Evolutionary conservation across 1,284 basidiomycete genomes (phyloP), one percentile per base, ranked within the genome.

Genomic region (Mycosarcoma mackinlayi): DNA sequence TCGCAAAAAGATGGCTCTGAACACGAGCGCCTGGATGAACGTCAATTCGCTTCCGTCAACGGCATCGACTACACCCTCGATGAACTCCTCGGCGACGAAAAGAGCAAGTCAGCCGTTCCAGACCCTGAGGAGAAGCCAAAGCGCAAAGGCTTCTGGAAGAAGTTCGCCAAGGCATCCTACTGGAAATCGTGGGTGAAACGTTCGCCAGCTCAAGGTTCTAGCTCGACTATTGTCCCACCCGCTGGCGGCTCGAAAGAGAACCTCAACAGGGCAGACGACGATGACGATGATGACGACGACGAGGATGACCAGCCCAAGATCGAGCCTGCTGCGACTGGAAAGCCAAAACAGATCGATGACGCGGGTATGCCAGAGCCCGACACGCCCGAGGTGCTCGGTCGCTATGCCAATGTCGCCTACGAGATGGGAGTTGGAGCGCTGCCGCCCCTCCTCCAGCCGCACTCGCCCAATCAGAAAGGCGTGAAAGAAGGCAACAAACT

Each of bases 21-120:
- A 4, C 62, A 67, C 37, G 67, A 52, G 73, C 85, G 66, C 83
- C 89, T 92, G 37, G 87, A 91, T 75, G 92, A 98, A 84, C 87
- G 87, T 65, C 89, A 94, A 72, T 99, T 99, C 79, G 95, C 95
- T 3, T 90, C 92, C 76, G 92, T 99, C 77, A 99, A 98, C 81
- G 93, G 94, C 35, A 98, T 99, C 77, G 90, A 93, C 71, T 98
- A 99, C 85, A 92, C 89, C 42, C 88, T 99, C 13, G 89, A 91
- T 53, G 88, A 93, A 72, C 89, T 98, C 34, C 47, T 79, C 16
- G 74, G 77, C 28, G 65, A 71, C 64, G 59, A 63, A 30, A 63
- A 64, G 47, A 67, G 67, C 47, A 66, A 63, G 33, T 60, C 57
- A 13, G 67, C 67, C 9, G 34, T 60, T 7, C 67, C 67, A 11